Base-by-base conservation (phyloP, 208 protist species). In the Acanthamoeba castellanii region DNA sequence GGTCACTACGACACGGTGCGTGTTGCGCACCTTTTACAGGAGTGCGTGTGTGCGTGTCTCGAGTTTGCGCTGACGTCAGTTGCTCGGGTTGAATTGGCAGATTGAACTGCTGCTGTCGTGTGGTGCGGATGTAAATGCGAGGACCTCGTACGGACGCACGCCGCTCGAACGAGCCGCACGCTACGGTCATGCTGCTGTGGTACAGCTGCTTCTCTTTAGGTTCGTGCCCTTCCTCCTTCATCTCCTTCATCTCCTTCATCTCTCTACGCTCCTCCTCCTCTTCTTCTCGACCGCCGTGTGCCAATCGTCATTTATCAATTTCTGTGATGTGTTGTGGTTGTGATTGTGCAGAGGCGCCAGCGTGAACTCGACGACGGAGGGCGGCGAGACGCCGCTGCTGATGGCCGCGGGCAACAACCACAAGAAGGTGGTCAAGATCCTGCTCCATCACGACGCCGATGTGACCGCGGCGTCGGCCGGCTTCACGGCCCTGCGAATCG, bases 371-470 rank as follows among this genome's bases (percentile, higher is more conserved):
- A 78, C 70, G 32, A 78, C 70, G 70, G 70, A 78, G 30, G 70
- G 70, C 30, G 70, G 70, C 13, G 70, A 78, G 70, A 78, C 70
- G 37, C 70, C 70, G 70, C 70, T 78, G n/a, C 30, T 78, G n/a
- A 78, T 78, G 70, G 70, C 70, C n/a, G 70, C 70, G 32, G 70
- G 70, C 32, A 78, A 78, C 70, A 78, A 78, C 70, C 70, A 78
- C 70, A 78, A 42, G 70, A 78, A 78, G 70, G 70, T 78, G 70
- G 70, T 78, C n/a, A 78, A 78, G 70, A 8, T 78, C n/a, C 70
- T 78, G 22, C 70, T 78, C 30, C n/a, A n/a, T 4, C 70, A 78
- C n/a, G 70, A 47, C 70, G 70, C 70, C n/a, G 70, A 78, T 20
- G 70, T 78, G n/a, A 78, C 70, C 16, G 70, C 70, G 37, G 70